phyloP scores from a whole-genome alignment of 768 basidiomycete species.

The Podaxis sp. region DNA sequence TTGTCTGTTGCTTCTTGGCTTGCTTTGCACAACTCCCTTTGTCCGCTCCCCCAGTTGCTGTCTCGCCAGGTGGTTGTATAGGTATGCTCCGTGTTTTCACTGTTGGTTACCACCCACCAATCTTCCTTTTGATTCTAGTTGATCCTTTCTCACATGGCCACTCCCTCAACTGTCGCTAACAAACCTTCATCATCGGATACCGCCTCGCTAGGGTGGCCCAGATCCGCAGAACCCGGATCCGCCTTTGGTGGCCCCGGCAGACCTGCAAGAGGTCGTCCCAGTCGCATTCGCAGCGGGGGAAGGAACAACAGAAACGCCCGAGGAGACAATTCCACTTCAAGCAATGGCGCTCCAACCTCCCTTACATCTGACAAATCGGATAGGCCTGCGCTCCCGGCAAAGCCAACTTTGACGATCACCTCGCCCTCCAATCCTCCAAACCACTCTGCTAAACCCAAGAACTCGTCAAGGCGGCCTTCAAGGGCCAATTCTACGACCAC shows the following conservation, averaged over 20 bases:
- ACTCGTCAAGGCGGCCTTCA: slow-evolving; percentile 32
- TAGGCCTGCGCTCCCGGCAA: slow-evolving; percentile 20
- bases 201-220: slow-evolving; percentile 38
- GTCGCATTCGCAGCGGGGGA: slow-evolving; percentile 28
- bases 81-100: background rate
- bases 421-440: slow-evolving; percentile 17
- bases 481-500: slow-evolving; percentile 28
- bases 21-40: background rate
- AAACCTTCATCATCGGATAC: slow-evolving; percentile 22
- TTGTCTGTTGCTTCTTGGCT: background rate
- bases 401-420: slow-evolving; percentile 16
- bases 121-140: background rate
- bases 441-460: slow-evolving; percentile 24
- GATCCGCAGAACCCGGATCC: slow-evolving; percentile 44
- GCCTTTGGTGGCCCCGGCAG: slow-evolving; percentile 45
- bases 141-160: slow-evolving; percentile 36
- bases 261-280: slow-evolving; percentile 35
- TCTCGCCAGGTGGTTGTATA: background rate
- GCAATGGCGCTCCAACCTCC: slow-evolving; percentile 16
- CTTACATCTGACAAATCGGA: slow-evolving; percentile 19
- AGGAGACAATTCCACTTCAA: slow-evolving; percentile 18
- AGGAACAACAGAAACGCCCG: slow-evolving; percentile 25
- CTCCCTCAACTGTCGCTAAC: slow-evolving; percentile 33
- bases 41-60: background rate
- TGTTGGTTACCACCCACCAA: background rate